Conservation (phyloP, 2,329 filamentous ascomycete genomes). For the Talaromyces marneffei region DNA sequence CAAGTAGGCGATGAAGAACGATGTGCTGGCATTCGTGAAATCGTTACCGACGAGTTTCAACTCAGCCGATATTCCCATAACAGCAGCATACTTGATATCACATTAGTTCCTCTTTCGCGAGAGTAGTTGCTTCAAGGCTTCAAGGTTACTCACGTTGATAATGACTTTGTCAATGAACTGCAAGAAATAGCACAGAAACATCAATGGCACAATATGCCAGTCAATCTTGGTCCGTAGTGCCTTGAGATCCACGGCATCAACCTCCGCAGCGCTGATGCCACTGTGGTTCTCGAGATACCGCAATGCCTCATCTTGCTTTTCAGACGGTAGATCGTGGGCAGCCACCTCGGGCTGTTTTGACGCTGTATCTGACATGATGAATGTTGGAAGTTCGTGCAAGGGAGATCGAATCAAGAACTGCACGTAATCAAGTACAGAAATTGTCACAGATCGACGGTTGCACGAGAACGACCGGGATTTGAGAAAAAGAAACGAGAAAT, state of each 20-base stretch:
- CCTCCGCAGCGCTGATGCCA: conserved; percentile 21
- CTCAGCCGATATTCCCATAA: conserved; percentile 58
- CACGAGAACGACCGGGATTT: neutral
- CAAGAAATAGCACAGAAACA: conserved; percentile 58
- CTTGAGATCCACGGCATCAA: conserved; percentile 36
- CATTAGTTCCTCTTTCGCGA: conserved; percentile 13
- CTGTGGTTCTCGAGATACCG: conserved; percentile 37
- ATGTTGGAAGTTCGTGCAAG: neutral
- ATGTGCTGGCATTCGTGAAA: conserved; percentile 57
- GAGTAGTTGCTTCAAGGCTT: neutral
- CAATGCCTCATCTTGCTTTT: conserved; percentile 22
- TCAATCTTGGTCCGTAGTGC: conserved; percentile 53
- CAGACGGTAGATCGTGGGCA: neutral
- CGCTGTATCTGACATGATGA: conserved; percentile 2
- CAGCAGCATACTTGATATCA: conserved; percentile 52
- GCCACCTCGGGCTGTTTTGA: neutral
- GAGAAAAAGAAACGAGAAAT: neutral
- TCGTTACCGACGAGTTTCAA: conserved; percentile 54
- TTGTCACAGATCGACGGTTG: neutral
- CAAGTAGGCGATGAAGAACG: conserved; percentile 58
- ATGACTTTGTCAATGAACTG: conserved; percentile 61
- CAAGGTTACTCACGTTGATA: conserved; percentile 46
- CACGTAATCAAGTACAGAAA: neutral
- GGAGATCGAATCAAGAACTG: neutral
- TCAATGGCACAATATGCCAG: conserved; percentile 54